Percentiles rank a stretch among this genome's conserved stretches.
phyloP scores from a whole-genome alignment of 257 asterid species.

The Handroanthus guayacan region DNA sequence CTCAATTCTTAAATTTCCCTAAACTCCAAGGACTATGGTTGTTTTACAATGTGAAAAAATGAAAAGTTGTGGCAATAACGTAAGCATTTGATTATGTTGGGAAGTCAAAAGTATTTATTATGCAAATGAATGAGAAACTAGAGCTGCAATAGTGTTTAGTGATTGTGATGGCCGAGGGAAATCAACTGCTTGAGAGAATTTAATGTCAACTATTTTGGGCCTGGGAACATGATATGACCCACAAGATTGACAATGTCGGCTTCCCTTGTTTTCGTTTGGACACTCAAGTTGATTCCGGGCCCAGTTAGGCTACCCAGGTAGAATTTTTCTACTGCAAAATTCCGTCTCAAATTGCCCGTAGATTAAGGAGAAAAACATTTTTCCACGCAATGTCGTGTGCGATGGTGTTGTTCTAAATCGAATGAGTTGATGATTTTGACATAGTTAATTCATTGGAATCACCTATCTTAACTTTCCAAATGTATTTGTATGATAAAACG shows the following conservation, averaged over 20 bases:
- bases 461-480: too few relatives aligned
- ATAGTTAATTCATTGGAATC: too few relatives aligned
- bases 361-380: neutral
- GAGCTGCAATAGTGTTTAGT: constrained; percentile 5
- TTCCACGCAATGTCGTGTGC: neutral
- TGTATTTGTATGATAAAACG: too few relatives aligned
- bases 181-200: neutral
- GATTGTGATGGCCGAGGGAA: constrained; percentile 13
- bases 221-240: constrained; percentile 34
- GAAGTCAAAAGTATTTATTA: constrained; percentile 11
- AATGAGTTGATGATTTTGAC: too few relatives aligned
- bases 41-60: too few relatives aligned
- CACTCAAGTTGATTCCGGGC: constrained; percentile 23
- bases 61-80: too few relatives aligned
- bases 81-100: neutral
- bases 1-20: too few relatives aligned
- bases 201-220: constrained; percentile 34
- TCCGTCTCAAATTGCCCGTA: constrained; percentile 11
- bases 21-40: too few relatives aligned
- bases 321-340: neutral
- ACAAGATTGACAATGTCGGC: constrained; percentile 2
- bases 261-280: too few relatives aligned
- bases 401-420: too few relatives aligned
- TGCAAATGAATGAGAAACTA: neutral
- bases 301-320: constrained; percentile 16